A percentile compares a stretch with the other conserved stretches of the same genome.
These are phyloP conservation scores for Athelia psychrophila DNA, from an alignment of 1,284 basidiomycete genomes.

Conservation along the genomic window DNA sequence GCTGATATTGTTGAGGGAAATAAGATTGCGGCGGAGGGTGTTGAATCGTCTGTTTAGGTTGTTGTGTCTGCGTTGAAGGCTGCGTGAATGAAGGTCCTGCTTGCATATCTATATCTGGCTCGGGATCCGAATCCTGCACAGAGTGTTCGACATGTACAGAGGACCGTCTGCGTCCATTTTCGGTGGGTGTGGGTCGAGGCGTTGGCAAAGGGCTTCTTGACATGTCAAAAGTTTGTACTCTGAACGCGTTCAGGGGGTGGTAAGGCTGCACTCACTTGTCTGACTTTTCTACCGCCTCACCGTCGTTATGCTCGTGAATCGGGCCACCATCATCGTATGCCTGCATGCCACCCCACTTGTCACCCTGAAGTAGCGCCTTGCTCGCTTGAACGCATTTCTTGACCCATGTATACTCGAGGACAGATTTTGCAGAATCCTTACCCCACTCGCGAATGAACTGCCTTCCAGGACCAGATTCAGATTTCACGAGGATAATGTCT, in stretches of 20 bases:
- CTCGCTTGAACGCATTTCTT: conserved; percentile 36
- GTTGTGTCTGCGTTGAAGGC: background rate
- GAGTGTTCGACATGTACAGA: background rate
- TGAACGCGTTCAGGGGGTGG: conserved; percentile 16
- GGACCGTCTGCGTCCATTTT: conserved; percentile 17
- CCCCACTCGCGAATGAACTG: conserved; percentile 57
- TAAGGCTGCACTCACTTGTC: conserved; percentile 18
- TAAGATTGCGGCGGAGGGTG: background rate
- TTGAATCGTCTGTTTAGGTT: background rate
- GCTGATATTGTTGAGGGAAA: background rate
- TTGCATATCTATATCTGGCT: background rate
- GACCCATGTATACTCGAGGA: conserved; percentile 46
- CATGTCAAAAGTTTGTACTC: background rate
- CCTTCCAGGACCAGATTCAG: conserved; percentile 45
- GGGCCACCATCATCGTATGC: conserved; percentile 43
- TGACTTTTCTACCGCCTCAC: conserved; percentile 32
- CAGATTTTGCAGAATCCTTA: conserved; percentile 41
- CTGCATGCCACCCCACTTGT: conserved; percentile 54
- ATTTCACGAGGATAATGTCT: conserved; percentile 54
- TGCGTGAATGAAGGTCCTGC: background rate
- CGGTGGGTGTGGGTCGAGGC: conserved; percentile 52
- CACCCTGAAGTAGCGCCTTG: conserved; percentile 39
- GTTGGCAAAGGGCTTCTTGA: conserved; percentile 54
- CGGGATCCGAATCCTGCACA: conserved; percentile 2
- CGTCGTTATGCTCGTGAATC: conserved; percentile 34